A percentile compares a stretch with the other conserved stretches of the same genome.
phyloP scores from a whole-genome alignment of 768 basidiomycete genomes.

The Leccinum barrowsii region DNA sequence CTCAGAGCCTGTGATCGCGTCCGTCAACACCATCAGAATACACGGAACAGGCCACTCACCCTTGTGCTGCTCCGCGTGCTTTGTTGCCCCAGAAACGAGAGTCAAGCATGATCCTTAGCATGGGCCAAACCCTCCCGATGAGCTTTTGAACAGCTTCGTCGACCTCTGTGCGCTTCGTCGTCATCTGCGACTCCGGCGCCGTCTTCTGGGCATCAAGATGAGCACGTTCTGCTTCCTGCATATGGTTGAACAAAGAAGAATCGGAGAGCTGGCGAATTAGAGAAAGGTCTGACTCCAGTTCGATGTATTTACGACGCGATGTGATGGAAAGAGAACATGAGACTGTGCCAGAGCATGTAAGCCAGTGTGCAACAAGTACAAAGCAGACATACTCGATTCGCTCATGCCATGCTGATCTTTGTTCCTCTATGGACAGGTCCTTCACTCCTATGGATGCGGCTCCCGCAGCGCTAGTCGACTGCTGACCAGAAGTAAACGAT shows the following conservation, averaged over 20 bases:
- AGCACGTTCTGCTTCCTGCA: slow-evolving; percentile 25
- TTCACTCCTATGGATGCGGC: slow-evolving; percentile 9
- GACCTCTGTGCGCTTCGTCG: slow-evolving; percentile 33
- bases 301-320: slow-evolving; percentile 30
- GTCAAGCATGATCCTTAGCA: slow-evolving; percentile 13
- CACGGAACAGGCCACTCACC: too few species aligned
- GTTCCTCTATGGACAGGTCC: slow-evolving; percentile 34
- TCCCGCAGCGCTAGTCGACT: neutral
- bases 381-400: slow-evolving; percentile 37
- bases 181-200: slow-evolving; percentile 21
- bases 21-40: too few species aligned
- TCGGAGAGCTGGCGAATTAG: slow-evolving; percentile 22
- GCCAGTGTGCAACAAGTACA: neutral
- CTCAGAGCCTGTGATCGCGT: too few species aligned
- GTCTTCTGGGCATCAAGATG: slow-evolving; percentile 23
- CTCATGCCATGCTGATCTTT: slow-evolving; percentile 35
- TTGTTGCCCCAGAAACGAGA: too few species aligned
- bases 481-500: slow-evolving; percentile 16
- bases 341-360: slow-evolving; percentile 22
- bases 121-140: slow-evolving; percentile 38
- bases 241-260: slow-evolving; percentile 17
- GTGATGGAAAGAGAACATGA: slow-evolving; percentile 34
- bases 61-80: too few species aligned
- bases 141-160: slow-evolving; percentile 29
- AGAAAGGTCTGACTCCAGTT: slow-evolving; percentile 33